These are phyloP conservation scores for Boletus coffeatus DNA, from an alignment of 1,284 basidiomycete genomes.

Conservation along the genomic window DNA sequence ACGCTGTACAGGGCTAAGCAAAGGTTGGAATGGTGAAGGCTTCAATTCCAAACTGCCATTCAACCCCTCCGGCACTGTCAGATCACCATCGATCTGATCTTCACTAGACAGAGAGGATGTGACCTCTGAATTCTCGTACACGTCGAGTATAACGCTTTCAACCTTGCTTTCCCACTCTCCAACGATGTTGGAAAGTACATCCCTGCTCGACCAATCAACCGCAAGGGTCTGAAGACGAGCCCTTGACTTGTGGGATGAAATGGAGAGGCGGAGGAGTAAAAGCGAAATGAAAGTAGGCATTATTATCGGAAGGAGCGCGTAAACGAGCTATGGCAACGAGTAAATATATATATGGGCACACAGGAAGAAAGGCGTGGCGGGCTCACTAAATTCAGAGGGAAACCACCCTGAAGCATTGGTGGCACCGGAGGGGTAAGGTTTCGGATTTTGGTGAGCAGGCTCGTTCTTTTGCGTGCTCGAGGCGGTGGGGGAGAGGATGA, in stretches of 20 bases:
- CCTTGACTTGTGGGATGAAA: slow-evolving; percentile 50
- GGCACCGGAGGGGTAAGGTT: slow-evolving; percentile 45
- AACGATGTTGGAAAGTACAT: slow-evolving; percentile 48
- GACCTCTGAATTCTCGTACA: slow-evolving; percentile 20
- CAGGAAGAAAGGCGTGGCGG: background rate
- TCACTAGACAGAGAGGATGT: slow-evolving; percentile 1
- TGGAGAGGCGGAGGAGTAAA: slow-evolving; percentile 44
- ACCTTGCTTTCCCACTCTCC: slow-evolving; percentile 52
- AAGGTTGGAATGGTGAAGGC: slow-evolving; percentile 35
- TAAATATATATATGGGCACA: background rate
- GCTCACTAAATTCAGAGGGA: slow-evolving; percentile 73
- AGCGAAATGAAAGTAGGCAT: slow-evolving; percentile 55
- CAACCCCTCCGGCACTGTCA: slow-evolving; percentile 6
- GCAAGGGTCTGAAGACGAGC: slow-evolving; percentile 59
- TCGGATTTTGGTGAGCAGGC: slow-evolving; percentile 39
- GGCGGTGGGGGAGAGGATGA: slow-evolving; percentile 31
- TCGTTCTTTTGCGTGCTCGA: slow-evolving; percentile 12
- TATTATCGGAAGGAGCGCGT: slow-evolving; percentile 54
- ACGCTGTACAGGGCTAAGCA: slow-evolving; percentile 53
- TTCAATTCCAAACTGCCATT: slow-evolving; percentile 8
- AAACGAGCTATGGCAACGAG: slow-evolving; percentile 43
- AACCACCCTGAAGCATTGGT: slow-evolving; percentile 56
- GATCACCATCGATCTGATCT: background rate
- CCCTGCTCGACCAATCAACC: slow-evolving; percentile 36
- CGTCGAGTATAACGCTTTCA: slow-evolving; percentile 44